A percentile compares a stretch with the other conserved stretches of the same genome.
Conservation (phyloP, 768 basidiomycete species). For the Lactarius indigo region DNA sequence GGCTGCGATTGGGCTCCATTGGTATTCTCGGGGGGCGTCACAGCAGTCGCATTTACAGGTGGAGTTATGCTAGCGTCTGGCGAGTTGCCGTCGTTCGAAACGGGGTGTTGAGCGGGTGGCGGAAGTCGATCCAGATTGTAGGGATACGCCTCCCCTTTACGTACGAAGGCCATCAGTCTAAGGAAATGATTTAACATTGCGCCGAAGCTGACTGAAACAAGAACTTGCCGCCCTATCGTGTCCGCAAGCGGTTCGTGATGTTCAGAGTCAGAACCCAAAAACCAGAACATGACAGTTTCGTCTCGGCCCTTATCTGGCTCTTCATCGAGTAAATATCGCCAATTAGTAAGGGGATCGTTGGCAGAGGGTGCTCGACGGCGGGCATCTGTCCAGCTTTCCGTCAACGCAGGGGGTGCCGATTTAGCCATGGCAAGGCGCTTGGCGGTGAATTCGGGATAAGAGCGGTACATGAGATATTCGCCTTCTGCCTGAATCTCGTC, state of each 20-base stretch:
- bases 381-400: slow-evolving; percentile 27
- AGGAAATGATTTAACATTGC: not conserved
- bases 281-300: slow-evolving; percentile 71
- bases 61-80: not conserved
- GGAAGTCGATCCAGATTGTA: slow-evolving; percentile 67
- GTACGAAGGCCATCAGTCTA: slow-evolving; percentile 56
- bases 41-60: not conserved
- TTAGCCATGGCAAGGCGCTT: slow-evolving; percentile 33
- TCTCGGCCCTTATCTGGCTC: slow-evolving; percentile 53
- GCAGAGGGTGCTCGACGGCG: slow-evolving; percentile 23
- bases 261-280: slow-evolving; percentile 53
- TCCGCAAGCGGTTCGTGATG: slow-evolving; percentile 69
- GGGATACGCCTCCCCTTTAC: slow-evolving; percentile 65
- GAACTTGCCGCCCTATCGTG: slow-evolving; percentile 60
- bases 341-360: slow-evolving; percentile 40
- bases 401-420: slow-evolving; percentile 27
- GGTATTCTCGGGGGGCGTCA: not conserved
- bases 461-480: slow-evolving; percentile 68
- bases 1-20: not conserved
- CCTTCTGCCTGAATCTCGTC: slow-evolving; percentile 64
- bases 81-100: slow-evolving; percentile 27
- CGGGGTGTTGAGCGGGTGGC: slow-evolving; percentile 44
- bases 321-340: slow-evolving; percentile 40
- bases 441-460: slow-evolving; percentile 64
- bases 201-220: not conserved